phyloP scores from a whole-genome alignment of 1,284 basidiomycete genomes.

The Veloboletus limbatus region DNA sequence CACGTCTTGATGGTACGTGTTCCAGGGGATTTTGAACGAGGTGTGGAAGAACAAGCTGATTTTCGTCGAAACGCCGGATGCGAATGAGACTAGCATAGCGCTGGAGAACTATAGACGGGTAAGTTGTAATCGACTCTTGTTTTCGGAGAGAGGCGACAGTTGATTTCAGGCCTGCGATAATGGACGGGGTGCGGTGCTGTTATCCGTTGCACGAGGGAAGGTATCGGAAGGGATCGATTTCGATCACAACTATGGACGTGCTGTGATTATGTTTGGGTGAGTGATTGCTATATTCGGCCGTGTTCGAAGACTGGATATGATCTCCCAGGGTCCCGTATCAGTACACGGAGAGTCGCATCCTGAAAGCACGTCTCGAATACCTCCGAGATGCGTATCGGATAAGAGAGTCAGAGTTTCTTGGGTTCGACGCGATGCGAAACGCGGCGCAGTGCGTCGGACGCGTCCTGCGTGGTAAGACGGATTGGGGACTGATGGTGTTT shows the following conservation, averaged over 20 bases:
- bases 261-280: conserved; percentile 99
- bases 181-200: conserved; percentile 92
- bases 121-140: conserved; percentile 23
- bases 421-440: conserved; percentile 99
- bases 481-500: conserved; percentile 99
- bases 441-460: conserved; percentile 99
- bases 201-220: conserved; percentile 98
- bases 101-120: conserved; percentile 96
- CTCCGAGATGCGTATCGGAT: conserved; percentile 98
- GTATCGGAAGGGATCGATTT: conserved; percentile 99
- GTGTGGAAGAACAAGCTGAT: conserved; percentile 99
- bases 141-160: not conserved
- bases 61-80: conserved; percentile 99
- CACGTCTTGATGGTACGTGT: conserved; percentile 8
- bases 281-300: conserved; percentile 24
- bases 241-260: conserved; percentile 98
- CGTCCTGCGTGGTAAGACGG: conserved; percentile 96
- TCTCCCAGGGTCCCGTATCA: conserved; percentile 86
- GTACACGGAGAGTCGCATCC: conserved; percentile 97
- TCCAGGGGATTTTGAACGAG: conserved; percentile 94
- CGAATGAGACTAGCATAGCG: conserved; percentile 97
- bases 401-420: conserved; percentile 96
- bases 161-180: conserved; percentile 89
- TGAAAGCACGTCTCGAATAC: conserved; percentile 97
- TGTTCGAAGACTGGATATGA: conserved; percentile 3